Percentiles rank a stretch among this genome's conserved stretches.
phyloP scores from a whole-genome alignment of 1,139 yeast genomes.

The Yamadazyma conglobata region DNA sequence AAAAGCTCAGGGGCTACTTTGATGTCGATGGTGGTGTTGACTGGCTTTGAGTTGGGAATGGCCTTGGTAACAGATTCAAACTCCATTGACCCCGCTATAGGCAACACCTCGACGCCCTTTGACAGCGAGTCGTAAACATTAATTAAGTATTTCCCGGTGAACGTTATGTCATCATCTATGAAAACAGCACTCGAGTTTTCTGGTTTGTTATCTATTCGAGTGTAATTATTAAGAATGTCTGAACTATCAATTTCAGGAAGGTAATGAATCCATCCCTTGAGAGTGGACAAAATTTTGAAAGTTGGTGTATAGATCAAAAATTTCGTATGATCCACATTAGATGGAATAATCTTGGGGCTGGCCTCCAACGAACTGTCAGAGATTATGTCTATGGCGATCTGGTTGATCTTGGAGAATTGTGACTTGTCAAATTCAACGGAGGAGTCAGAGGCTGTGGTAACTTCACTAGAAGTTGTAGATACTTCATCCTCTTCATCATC shows the following conservation, averaged over 20 bases:
- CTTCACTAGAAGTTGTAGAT: not conserved
- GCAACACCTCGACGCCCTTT: not conserved
- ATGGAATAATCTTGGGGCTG: slow-evolving; percentile 4
- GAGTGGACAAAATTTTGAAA: slow-evolving; percentile 6
- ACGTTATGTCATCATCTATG: slow-evolving; percentile 23
- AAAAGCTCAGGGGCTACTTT: slow-evolving; percentile 7
- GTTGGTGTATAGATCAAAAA: slow-evolving; percentile 8
- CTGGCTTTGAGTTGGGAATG: not conserved
- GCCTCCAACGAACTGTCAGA: slow-evolving; percentile 4
- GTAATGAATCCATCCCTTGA: slow-evolving; percentile 10
- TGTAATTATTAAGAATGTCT: slow-evolving; percentile 4
- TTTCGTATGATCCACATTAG: slow-evolving; percentile 5
- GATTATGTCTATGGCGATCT: slow-evolving; percentile 10
- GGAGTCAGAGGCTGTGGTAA: slow-evolving; percentile 5
- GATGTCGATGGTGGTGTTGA: slow-evolving; percentile 4
- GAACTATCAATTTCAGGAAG: slow-evolving; percentile 5
- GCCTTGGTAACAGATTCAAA: not conserved
- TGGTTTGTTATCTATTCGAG: slow-evolving; percentile 7
- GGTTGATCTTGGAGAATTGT: slow-evolving; percentile 4
- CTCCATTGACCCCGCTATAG: not conserved
- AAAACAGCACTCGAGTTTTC: slow-evolving; percentile 14
- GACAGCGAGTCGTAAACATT: slow-evolving; percentile 1
- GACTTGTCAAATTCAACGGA: slow-evolving; percentile 1
- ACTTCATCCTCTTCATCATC: slow-evolving; percentile 17
- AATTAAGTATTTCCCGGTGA: slow-evolving; percentile 25